phyloP scores from a whole-genome alignment of 257 asterid species.

The Nicotiana tomentosiformis region DNA sequence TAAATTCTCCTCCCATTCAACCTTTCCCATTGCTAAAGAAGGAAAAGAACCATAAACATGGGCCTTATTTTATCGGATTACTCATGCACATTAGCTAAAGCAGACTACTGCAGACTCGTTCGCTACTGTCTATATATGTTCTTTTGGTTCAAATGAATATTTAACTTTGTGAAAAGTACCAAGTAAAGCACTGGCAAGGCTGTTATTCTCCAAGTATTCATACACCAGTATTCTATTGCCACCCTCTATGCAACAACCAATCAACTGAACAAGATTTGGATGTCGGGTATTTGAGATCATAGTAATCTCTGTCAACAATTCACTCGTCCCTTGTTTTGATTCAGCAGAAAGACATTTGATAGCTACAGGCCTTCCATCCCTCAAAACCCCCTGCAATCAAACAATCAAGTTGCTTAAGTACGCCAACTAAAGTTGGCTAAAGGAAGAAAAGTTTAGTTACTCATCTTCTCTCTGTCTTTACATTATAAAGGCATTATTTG shows the following conservation, averaged over 20 bases:
- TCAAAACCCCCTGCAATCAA: conserved; percentile 57
- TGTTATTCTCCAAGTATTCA: conserved; percentile 76
- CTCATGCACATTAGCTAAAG: not conserved
- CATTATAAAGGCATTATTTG: not conserved
- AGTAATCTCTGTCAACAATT: conserved; percentile 71
- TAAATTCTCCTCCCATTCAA: no score
- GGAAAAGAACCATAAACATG: no score
- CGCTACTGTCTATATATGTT: not conserved
- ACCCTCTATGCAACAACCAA: conserved; percentile 76
- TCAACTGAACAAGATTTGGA: conserved; percentile 65
- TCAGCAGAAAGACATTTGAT: conserved; percentile 70
- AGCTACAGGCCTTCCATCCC: conserved; percentile 73
- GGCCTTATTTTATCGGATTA: not conserved
- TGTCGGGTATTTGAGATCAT: conserved; percentile 56
- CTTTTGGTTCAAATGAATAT: not conserved
- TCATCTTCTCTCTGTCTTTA: not conserved
- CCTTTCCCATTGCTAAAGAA: no score
- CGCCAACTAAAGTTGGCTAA: not conserved
- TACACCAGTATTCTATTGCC: conserved; percentile 56
- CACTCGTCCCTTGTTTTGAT: conserved; percentile 70
- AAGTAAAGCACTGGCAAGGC: conserved; percentile 66
- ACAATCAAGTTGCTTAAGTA: not conserved
- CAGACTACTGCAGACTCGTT: not conserved
- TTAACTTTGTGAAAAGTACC: conserved; percentile 30
- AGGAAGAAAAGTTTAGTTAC: not conserved